These are phyloP conservation scores for Talaromyces wortmannii DNA, from an alignment of 495 filamentous ascomycete genomes.

Conservation along the genomic window DNA sequence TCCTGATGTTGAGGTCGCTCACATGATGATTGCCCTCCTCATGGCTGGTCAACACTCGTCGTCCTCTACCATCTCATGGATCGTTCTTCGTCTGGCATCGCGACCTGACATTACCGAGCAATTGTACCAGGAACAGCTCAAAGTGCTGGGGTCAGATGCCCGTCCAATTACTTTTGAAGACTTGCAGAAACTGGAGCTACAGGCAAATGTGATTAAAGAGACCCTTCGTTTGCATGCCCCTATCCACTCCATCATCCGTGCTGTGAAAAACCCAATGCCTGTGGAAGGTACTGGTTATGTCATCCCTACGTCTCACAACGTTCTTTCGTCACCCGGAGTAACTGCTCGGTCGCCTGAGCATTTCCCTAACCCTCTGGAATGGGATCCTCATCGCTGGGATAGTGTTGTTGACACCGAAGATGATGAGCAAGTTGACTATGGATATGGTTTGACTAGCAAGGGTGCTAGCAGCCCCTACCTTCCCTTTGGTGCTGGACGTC, in stretches of 20 bases:
- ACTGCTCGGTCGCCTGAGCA: constrained; percentile 60
- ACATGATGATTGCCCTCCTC: constrained; percentile 87
- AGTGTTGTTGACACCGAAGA: constrained; percentile 25
- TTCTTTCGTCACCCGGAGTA: constrained; percentile 78
- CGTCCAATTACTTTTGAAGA: constrained; percentile 59
- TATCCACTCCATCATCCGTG: constrained; percentile 80
- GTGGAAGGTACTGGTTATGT: constrained; percentile 73
- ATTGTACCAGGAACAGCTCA: constrained; percentile 67
- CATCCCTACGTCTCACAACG: constrained; percentile 65
- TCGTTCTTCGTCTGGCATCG: constrained; percentile 70
- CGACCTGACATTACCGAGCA: constrained; percentile 66
- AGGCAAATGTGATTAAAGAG: constrained; percentile 68
- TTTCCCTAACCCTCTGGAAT: constrained; percentile 74
- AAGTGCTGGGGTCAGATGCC: constrained; percentile 53
- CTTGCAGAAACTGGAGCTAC: constrained; percentile 62
- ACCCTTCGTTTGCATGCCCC: constrained; percentile 74
- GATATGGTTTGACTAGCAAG: constrained; percentile 88
- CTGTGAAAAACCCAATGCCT: constrained; percentile 72
- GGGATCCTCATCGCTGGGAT: constrained; percentile 91
- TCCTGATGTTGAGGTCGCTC: constrained; percentile 75
- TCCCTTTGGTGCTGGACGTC: constrained; percentile 89
- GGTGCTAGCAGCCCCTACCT: constrained; percentile 82
- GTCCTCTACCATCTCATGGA: constrained; percentile 74
- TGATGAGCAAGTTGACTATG: constrained; percentile 67
- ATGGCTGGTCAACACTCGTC: constrained; percentile 90